These are phyloP conservation scores for Apodospora peruviana DNA, from an alignment of 495 filamentous ascomycete genomes.

Conservation along the genomic window DNA sequence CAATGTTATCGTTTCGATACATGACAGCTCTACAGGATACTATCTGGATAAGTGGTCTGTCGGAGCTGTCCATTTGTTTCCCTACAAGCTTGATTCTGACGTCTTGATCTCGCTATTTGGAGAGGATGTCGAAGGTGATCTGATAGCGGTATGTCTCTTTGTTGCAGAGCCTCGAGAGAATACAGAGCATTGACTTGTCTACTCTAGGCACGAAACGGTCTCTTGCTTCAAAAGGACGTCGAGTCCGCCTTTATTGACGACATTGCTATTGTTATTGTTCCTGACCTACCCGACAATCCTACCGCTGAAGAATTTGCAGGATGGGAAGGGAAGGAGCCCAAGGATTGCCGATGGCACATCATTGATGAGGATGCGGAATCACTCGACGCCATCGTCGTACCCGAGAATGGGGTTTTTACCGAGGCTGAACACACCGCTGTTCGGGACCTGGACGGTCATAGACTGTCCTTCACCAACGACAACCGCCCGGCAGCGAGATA, in stretches of 20 bases:
- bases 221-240: slow-evolving; percentile 8
- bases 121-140: slow-evolving; percentile 10
- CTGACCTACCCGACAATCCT: slow-evolving; percentile 11
- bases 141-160: slow-evolving; percentile 9
- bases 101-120: slow-evolving; percentile 15
- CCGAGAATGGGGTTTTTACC: background rate
- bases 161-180: background rate
- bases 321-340: slow-evolving; percentile 3
- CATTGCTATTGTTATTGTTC: slow-evolving; percentile 17
- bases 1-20: background rate
- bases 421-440: background rate
- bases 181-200: background rate
- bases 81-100: slow-evolving; percentile 12
- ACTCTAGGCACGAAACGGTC: slow-evolving; percentile 10
- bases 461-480: slow-evolving; percentile 15
- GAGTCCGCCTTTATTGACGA: slow-evolving; percentile 17
- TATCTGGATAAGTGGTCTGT: background rate
- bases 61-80: slow-evolving; percentile 17
- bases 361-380: slow-evolving; percentile 6
- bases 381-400: background rate
- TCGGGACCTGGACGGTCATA: slow-evolving; percentile 8
- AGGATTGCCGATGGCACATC: slow-evolving; percentile 6
- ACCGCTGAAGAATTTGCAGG: background rate
- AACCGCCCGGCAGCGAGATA: slow-evolving; percentile 16
- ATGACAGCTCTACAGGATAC: slow-evolving; percentile 14